Percentiles rank a stretch among this genome's conserved stretches.
These are phyloP conservation scores for Solanum infundibuliforme DNA, from an alignment of 257 asterid species.

Conservation along the genomic window DNA sequence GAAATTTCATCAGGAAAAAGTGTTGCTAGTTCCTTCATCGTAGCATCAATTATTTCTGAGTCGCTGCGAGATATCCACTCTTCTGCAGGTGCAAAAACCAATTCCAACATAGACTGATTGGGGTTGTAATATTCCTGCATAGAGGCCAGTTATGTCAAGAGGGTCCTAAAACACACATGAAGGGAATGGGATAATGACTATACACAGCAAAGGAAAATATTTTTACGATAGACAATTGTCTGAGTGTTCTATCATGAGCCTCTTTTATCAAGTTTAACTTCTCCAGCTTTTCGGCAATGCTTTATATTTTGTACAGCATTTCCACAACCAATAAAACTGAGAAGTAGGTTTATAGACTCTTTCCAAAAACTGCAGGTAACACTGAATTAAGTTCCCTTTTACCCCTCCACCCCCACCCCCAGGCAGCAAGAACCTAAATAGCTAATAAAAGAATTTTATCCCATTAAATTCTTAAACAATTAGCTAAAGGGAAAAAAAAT, in stretches of 20 bases:
- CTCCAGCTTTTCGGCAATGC: not conserved
- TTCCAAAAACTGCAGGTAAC: not conserved
- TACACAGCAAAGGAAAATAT: not conserved
- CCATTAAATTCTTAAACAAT: not conserved
- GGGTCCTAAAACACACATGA: not conserved
- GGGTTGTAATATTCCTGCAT: slow-evolving; percentile 87
- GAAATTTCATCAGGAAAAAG: slow-evolving; percentile 92
- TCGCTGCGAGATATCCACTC: slow-evolving; percentile 87
- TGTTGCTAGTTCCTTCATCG: slow-evolving; percentile 90
- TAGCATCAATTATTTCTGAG: slow-evolving; percentile 81
- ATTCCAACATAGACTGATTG: slow-evolving; percentile 80
- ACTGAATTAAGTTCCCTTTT: not conserved
- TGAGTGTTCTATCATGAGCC: not conserved
- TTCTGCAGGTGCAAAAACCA: slow-evolving; percentile 96
- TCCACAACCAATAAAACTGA: not conserved
- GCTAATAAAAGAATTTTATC: not conserved
- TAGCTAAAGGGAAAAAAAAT: not conserved
- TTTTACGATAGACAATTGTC: not conserved
- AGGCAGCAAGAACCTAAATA: not conserved
- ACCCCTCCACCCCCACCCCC: not conserved
- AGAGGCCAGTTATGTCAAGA: not conserved
- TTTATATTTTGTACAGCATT: not conserved
- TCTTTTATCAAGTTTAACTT: not conserved
- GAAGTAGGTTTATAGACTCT: not conserved
- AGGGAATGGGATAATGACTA: not conserved